phyloP scores from a whole-genome alignment of 148 eudicot species.

The Chenopodium berlandieri region DNA sequence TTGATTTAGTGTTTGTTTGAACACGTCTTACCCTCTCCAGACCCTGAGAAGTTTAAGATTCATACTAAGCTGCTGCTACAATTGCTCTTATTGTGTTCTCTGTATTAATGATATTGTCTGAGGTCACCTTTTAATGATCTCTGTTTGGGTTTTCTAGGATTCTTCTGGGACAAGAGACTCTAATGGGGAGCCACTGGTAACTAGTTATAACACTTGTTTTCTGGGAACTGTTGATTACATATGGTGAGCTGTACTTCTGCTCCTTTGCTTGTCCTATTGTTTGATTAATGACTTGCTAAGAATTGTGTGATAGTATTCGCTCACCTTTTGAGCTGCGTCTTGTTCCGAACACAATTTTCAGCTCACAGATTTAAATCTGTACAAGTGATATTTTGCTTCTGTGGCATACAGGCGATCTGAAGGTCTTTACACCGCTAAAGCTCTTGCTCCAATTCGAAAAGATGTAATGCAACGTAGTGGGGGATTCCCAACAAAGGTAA shows the following conservation, averaged over 20 bases:
- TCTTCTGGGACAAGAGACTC: conserved; percentile 72
- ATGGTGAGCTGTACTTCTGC: conserved; percentile 45
- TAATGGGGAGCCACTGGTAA: conserved; percentile 80
- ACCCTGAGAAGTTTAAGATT: not conserved
- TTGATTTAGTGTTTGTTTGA: not conserved
- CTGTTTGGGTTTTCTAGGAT: conserved; percentile 43
- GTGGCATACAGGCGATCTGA: conserved; percentile 75
- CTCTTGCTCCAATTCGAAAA: conserved; percentile 87
- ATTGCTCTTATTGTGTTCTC: not conserved
- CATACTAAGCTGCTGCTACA: not conserved
- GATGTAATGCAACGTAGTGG: conserved; percentile 66
- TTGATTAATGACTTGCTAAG: not conserved
- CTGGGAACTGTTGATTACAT: conserved; percentile 94
- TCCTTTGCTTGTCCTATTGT: conserved; percentile 6
- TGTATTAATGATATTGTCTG: not conserved
- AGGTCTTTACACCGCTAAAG: conserved; percentile 77
- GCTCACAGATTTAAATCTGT: not conserved
- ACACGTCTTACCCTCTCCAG: not conserved
- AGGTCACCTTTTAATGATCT: not conserved
- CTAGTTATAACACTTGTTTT: conserved; percentile 78
- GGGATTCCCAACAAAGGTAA: conserved; percentile 93
- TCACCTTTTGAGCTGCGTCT: not conserved
- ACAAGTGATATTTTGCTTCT: conserved; percentile 6
- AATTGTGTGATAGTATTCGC: not conserved
- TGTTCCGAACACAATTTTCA: not conserved